Evolutionary conservation across 371 early-diverging fungal genomes (phyloP), one percentile per base, ranked within the genome.

Genomic region (Dentiscutata heterogama): DNA sequence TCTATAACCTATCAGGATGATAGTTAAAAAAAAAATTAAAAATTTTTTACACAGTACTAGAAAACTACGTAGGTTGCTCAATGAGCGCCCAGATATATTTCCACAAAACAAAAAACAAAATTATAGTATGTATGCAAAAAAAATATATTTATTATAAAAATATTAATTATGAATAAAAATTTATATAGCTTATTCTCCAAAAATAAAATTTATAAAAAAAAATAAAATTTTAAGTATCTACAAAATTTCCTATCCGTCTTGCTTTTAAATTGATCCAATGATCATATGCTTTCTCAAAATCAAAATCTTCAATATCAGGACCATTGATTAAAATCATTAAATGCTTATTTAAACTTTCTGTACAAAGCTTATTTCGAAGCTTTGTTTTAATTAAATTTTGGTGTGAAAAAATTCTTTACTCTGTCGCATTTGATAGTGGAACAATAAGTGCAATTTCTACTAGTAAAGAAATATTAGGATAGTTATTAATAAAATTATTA

Each of bases 401-500:
- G 16, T 63, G 29, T 61, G 4, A 63, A 63, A 60, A 63, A 63
- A 63, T n/a, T 63, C 63, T 63, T 27, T 63, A 3, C 0, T 8
- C 63, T 6, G 4, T 63, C 27, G 29, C 8, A 22, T 63, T 63
- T 13, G 29, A 63, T 63, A 63, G 27, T 4, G 11, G 25, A 25
- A 63, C 16, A 8, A 63, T 63, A 25, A 63, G 25, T 20, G 10
- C 7, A 5, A 63, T 61, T 63, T 63, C 6, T 0, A 25, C 25
- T 20, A 63, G 27, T 63, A 63, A 25, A 4, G 25, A 63, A 63
- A 63, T 27, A 7, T 2, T 25, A 63, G 63, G 8, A 7, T 63
- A 63, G 25, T 63, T 63, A 63, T 63, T 63, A 63, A 63, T 63
- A 63, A 63, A 63, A 27, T 63, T 25, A 10, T 63, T 27, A 63